Conservation (phyloP, 2,329 filamentous ascomycete genomes). For the Gaeumannomyces sp. region DNA sequence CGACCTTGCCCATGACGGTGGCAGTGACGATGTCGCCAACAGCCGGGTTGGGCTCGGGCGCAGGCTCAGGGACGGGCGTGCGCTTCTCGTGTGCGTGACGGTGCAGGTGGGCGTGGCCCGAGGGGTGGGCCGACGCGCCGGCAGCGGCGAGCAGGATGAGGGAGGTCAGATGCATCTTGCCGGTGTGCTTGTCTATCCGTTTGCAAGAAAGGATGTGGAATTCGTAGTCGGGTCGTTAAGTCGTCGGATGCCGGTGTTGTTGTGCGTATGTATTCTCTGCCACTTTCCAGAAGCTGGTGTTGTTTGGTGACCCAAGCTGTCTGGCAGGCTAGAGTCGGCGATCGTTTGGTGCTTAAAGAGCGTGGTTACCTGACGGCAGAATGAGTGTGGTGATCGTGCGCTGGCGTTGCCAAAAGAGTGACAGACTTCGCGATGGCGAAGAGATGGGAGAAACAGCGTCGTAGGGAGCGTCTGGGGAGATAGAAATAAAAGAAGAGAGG, state of each 20-base stretch:
- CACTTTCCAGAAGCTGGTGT: neutral
- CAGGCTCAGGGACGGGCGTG: constrained; percentile 13
- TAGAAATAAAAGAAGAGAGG: constrained; percentile 1
- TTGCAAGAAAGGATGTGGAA: neutral
- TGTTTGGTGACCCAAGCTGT: neutral
- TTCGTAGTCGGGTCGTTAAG: constrained; percentile 3
- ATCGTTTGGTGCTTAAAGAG: neutral
- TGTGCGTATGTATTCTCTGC: neutral
- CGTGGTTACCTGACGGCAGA: constrained; percentile 1
- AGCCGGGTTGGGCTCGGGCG: constrained; percentile 16
- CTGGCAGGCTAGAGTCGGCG: constrained; percentile 1
- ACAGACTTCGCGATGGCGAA: constrained; percentile 7
- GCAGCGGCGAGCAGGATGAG: constrained; percentile 26
- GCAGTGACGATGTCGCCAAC: constrained; percentile 17
- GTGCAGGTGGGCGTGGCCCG: constrained; percentile 30
- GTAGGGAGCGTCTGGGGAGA: neutral
- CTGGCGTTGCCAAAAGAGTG: constrained; percentile 8
- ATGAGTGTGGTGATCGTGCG: neutral
- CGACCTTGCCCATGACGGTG: constrained; percentile 22
- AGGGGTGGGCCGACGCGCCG: constrained; percentile 27
- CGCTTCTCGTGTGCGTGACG: constrained; percentile 23
- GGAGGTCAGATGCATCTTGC: constrained; percentile 20
- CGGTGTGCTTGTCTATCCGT: neutral
- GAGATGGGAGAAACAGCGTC: neutral
- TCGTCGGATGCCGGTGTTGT: neutral